Evolutionary conservation across 352 stramenopile genomes (phyloP), one percentile per base, ranked within the genome.

Genomic region (Pythium biforme): DNA sequence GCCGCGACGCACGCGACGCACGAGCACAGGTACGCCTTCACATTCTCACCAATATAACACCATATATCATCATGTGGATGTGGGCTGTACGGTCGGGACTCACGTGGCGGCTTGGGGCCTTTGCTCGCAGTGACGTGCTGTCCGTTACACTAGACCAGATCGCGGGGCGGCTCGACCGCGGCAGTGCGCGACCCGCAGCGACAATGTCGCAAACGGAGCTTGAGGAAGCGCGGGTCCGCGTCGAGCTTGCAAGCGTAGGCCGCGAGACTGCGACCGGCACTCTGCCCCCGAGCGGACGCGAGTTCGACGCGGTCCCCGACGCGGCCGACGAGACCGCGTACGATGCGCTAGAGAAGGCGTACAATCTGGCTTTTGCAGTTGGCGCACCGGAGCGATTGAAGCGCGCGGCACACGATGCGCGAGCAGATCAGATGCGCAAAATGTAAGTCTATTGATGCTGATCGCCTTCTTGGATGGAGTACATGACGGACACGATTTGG

Each of bases 301-400:
- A 77, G 50, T 93, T 88, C 49, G 83, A 93, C 61, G 55, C 68
- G 22, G 53, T 53, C 1, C 77, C 76, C 1, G 73, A 83, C 37
- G 31, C 31, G 23, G 57, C 55, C 40, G 62, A 78, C 19, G 74
- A 81, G 52, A 27, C 55, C 1, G 64, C 60, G 23, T 83, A 89
- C 47, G 75, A 86, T 47, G 73, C 72, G n/a, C 50, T 88, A 40
- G 75, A 88, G 55, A 90, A 88, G 55, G 72, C 73, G 22, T 86
- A 86, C 55, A 80, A 83, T 58, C 53, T 71, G 15, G 76, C 77
- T 11, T 87, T 88, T 55, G 33, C 58, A 19, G 73, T 75, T 41
- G 71, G 57, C 39, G 27, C 47, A 22, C 45, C 57, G 2, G 65
- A 70, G 29, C 63, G 63, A 10, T 33, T 70, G 25, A 26, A 46